Conservation (phyloP, 129 eudicot genomes). For the Ambrosia artemisiifolia region DNA sequence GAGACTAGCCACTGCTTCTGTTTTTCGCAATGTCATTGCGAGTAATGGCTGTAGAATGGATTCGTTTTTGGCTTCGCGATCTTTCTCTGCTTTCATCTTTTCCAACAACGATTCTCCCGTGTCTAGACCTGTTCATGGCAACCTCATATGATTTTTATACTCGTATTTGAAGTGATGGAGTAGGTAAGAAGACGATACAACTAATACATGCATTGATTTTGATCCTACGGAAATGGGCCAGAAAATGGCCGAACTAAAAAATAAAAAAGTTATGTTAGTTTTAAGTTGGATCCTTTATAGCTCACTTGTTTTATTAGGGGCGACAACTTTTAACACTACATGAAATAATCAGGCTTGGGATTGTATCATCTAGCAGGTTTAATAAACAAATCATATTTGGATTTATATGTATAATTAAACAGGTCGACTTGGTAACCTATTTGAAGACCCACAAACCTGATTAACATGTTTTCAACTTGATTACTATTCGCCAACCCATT, state of each 20-base stretch:
- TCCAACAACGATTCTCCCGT: slow-evolving; percentile 57
- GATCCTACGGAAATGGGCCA: too few species aligned
- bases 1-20: slow-evolving; percentile 5
- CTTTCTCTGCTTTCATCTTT: slow-evolving; percentile 48
- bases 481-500: too few species aligned
- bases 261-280: background rate
- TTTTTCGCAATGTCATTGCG: slow-evolving; percentile 31
- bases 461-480: too few species aligned
- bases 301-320: background rate
- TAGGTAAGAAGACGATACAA: background rate
- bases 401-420: too few species aligned
- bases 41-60: slow-evolving; percentile 52
- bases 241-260: background rate
- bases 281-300: background rate
- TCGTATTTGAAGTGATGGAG: background rate
- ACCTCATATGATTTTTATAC: background rate
- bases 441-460: too few species aligned
- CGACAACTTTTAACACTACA: too few species aligned
- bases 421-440: too few species aligned
- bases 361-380: too few species aligned
- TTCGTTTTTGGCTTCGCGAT: slow-evolving; percentile 36
- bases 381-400: too few species aligned
- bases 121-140: slow-evolving; percentile 58
- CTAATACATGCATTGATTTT: background rate
- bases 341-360: too few species aligned